Conservation (phyloP, 192 early-diverging fungal species). For the Dissophora ornata region DNA sequence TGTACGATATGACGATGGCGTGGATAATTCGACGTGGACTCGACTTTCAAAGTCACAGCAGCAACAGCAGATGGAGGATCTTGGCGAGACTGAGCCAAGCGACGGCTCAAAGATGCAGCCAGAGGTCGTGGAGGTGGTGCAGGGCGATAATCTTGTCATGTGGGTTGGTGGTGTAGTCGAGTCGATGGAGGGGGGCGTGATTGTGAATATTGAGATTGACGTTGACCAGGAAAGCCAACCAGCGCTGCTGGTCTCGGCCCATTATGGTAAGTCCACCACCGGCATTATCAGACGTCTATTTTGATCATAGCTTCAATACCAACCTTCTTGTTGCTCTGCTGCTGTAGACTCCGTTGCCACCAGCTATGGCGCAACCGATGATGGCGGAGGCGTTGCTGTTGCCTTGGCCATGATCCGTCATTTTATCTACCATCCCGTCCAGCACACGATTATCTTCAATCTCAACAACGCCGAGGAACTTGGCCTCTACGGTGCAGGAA, state of each 20-base stretch:
- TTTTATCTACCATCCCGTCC: slow-evolving; percentile 65
- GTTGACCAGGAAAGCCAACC: slow-evolving; percentile 41
- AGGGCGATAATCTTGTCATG: slow-evolving; percentile 47
- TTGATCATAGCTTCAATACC: too few species aligned
- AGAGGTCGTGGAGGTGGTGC: slow-evolving; percentile 15
- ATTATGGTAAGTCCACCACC: slow-evolving; percentile 70
- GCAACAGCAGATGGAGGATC: slow-evolving; percentile 21
- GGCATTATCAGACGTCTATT: too few species aligned
- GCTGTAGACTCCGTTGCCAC: slow-evolving; percentile 70
- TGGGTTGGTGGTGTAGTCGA: slow-evolving; percentile 43
- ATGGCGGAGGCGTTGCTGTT: slow-evolving; percentile 74
- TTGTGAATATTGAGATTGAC: slow-evolving; percentile 47
- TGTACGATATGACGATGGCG: slow-evolving; percentile 34
- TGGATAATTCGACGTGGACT: slow-evolving; percentile 31
- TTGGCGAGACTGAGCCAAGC: background rate
- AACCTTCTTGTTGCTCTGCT: too few species aligned
- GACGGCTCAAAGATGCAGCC: background rate
- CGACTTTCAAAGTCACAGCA: slow-evolving; percentile 8
- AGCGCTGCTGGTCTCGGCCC: slow-evolving; percentile 72
- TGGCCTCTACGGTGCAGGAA: slow-evolving; percentile 67
- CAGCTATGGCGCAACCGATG: slow-evolving; percentile 75
- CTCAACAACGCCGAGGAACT: slow-evolving; percentile 79
- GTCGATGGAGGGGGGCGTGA: slow-evolving; percentile 30
- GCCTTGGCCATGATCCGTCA: slow-evolving; percentile 67
- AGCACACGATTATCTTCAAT: slow-evolving; percentile 72